Evolutionary conservation across 2,329 filamentous ascomycete species (phyloP).

Genomic region (Phyllachora maydis): DNA sequence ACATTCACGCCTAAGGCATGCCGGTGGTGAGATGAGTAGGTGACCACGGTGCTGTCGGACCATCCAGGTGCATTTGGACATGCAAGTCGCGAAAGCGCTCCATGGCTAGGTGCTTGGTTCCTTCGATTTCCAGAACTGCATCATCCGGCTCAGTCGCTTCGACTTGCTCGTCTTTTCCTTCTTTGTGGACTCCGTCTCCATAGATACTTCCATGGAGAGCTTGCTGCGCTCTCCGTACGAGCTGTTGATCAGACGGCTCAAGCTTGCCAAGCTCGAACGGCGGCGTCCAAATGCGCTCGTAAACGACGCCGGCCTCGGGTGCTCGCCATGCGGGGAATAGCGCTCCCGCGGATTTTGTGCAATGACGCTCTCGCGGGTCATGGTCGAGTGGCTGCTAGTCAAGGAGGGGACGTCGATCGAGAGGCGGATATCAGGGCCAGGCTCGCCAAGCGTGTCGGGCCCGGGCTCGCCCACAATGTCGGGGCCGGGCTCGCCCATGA

Average conservation of each 20-base stretch:
- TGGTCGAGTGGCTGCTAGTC: conserved; percentile 59
- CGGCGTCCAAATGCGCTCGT: conserved; percentile 46
- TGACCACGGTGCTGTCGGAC: no score
- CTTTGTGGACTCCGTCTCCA: conserved; percentile 33
- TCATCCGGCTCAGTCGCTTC: conserved; percentile 51
- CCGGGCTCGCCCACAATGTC: no score
- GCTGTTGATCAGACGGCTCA: conserved; percentile 57
- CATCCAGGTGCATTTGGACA: no score
- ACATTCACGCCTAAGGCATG: no score
- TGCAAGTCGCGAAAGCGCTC: no score
- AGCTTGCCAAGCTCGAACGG: conserved; percentile 54
- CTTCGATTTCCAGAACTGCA: conserved; percentile 59
- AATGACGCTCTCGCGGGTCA: conserved; percentile 45
- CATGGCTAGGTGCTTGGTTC: no score
- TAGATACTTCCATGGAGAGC: conserved; percentile 44
- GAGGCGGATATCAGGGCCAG: no score
- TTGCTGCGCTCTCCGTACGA: conserved; percentile 59
- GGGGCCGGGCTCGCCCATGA: conserved; percentile 54
- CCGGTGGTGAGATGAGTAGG: no score
- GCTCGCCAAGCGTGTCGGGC: no score
- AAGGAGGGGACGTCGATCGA: conserved; percentile 52
- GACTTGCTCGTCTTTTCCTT: conserved; percentile 40
- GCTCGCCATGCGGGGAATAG: conserved; percentile 25
- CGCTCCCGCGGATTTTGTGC: conserved; percentile 20
- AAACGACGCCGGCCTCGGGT: conserved; percentile 36